Conservation (phyloP, 768 basidiomycete genomes). For the Crassisporium funariophilum region DNA sequence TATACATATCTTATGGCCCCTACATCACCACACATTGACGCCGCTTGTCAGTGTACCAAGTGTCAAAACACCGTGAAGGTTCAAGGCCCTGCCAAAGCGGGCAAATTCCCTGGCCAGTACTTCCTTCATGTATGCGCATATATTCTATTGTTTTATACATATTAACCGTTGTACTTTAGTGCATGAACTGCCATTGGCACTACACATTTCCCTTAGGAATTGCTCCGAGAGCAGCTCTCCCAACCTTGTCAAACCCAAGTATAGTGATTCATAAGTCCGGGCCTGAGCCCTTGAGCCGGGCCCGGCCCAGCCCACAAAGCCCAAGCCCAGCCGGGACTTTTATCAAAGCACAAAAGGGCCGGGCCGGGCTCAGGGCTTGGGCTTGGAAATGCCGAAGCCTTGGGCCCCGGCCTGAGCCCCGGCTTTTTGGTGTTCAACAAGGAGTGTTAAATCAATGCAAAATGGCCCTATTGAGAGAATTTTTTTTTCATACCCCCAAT, state of each 20-base stretch:
- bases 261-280: too few species aligned
- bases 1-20: background rate
- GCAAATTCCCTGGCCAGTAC: slow-evolving; percentile 4
- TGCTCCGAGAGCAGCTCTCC: background rate
- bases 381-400: too few species aligned
- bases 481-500: too few species aligned
- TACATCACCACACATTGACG: background rate
- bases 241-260: background rate
- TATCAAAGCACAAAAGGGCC: too few species aligned
- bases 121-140: slow-evolving; percentile 5
- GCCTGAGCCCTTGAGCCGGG: too few species aligned
- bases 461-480: too few species aligned
- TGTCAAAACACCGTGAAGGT: background rate
- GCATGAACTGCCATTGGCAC: background rate
- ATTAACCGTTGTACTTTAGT: background rate
- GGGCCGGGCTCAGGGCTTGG: too few species aligned
- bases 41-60: background rate
- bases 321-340: too few species aligned
- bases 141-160: background rate
- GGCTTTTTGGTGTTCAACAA: too few species aligned
- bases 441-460: too few species aligned
- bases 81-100: slow-evolving; percentile 6
- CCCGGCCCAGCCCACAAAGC: too few species aligned
- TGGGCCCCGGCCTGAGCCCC: too few species aligned
- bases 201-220: background rate